phyloP scores from a whole-genome alignment of 495 filamentous ascomycete genomes.

The Cetradonia linearis region DNA sequence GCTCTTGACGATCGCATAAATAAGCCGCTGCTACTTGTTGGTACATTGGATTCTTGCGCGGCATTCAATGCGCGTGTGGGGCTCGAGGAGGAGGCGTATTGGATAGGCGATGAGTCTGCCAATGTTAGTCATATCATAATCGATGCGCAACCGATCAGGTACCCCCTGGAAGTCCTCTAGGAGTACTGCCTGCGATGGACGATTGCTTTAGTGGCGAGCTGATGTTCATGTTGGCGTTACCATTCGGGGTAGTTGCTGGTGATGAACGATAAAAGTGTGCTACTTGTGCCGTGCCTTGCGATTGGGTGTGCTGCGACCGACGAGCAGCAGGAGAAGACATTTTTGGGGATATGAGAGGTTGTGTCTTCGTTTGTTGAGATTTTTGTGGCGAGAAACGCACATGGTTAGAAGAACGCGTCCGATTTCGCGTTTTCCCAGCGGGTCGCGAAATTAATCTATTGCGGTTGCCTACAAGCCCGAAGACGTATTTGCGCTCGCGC shows the following conservation, averaged over 20 bases:
- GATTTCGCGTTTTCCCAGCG: background rate
- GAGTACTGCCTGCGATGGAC: conserved; percentile 60
- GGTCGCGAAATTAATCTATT: conserved; percentile 1
- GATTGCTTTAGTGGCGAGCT: conserved; percentile 60
- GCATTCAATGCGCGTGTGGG: conserved; percentile 47
- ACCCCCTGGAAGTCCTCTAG: conserved; percentile 40
- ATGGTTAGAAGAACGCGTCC: background rate
- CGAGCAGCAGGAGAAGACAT: conserved; percentile 44
- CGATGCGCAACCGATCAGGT: background rate
- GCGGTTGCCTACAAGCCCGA: background rate
- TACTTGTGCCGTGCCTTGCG: conserved; percentile 27
- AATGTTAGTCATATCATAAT: conserved; percentile 1
- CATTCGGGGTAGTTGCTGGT: conserved; percentile 49
- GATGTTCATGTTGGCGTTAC: conserved; percentile 43
- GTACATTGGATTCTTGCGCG: conserved; percentile 51
- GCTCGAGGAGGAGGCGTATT: conserved; percentile 79
- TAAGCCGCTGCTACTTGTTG: conserved; percentile 72
- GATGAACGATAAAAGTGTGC: conserved; percentile 63
- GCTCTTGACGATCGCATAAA: conserved; percentile 63
- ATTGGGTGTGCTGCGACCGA: conserved; percentile 35
- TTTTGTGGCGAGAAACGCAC: background rate
- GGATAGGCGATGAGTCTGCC: conserved; percentile 80
- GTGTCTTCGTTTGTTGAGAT: background rate
- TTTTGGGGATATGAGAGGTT: background rate
- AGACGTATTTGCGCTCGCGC: background rate